Conservation (phyloP, 2,329 filamentous ascomycete species). For the Neonectria coccinea region DNA sequence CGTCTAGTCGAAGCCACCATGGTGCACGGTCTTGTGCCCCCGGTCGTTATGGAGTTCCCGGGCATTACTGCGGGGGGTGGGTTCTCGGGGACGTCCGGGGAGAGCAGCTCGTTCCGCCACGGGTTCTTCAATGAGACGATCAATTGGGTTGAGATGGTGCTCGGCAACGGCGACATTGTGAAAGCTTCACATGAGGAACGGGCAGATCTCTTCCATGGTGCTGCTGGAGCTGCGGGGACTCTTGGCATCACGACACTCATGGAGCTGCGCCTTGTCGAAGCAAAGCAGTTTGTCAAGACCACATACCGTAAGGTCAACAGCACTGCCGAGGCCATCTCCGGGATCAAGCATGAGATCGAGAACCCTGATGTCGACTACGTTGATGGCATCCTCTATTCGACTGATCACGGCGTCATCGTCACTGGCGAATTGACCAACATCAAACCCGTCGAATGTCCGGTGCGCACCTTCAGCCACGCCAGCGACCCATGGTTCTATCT, state of each 20-base stretch:
- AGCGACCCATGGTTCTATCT: conserved; percentile 75
- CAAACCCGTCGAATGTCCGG: not conserved
- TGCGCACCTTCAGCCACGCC: conserved; percentile 61
- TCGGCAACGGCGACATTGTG: conserved; percentile 67
- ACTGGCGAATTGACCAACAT: conserved; percentile 58
- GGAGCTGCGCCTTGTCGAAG: conserved; percentile 66
- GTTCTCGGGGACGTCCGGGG: conserved; percentile 74
- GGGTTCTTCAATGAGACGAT: conserved; percentile 75
- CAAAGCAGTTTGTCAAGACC: conserved; percentile 66
- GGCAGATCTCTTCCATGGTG: conserved; percentile 68
- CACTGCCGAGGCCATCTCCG: conserved; percentile 57
- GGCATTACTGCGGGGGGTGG: conserved; percentile 77
- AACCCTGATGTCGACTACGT: conserved; percentile 62
- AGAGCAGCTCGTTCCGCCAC: conserved; percentile 74
- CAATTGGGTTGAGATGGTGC: conserved; percentile 71
- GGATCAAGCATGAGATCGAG: conserved; percentile 47
- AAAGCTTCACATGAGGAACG: conserved; percentile 59
- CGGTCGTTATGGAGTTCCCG: conserved; percentile 78
- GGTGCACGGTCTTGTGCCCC: conserved; percentile 66
- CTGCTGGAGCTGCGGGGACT: conserved; percentile 70
- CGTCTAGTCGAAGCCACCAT: conserved; percentile 69
- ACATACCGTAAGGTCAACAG: conserved; percentile 62
- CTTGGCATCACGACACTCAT: conserved; percentile 71
- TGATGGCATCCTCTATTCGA: conserved; percentile 68
- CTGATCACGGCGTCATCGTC: conserved; percentile 63